Percentiles rank a stretch among this genome's conserved stretches.
phyloP scores from a whole-genome alignment of 768 basidiomycete genomes.

The Trametes elegans region DNA sequence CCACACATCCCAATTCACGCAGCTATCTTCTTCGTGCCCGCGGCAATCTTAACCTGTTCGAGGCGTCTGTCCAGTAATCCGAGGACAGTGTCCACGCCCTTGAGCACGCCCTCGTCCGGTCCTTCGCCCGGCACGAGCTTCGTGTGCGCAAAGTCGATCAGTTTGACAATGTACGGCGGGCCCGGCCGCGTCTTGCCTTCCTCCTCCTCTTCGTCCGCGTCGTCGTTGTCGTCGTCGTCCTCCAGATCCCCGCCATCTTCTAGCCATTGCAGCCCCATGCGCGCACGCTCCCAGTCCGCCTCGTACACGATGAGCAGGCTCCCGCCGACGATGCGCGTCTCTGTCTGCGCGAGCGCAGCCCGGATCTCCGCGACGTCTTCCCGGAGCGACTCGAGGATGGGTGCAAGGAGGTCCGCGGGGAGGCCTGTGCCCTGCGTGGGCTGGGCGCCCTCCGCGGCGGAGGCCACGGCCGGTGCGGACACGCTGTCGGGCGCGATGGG shows the following conservation, averaged over 20 bases:
- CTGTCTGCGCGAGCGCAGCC: conserved; percentile 45
- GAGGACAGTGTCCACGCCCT: conserved; percentile 68
- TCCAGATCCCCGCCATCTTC: no score
- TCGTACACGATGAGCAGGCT: conserved; percentile 85
- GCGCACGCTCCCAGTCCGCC: conserved; percentile 46
- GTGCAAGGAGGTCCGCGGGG: conserved; percentile 49
- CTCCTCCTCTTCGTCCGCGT: conserved; percentile 29
- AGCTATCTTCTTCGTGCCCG: neutral
- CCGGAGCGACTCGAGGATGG: conserved; percentile 55
- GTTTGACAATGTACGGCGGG: conserved; percentile 60
- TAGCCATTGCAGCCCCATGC: conserved; percentile 35
- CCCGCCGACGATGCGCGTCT: conserved; percentile 80
- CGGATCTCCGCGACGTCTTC: conserved; percentile 52
- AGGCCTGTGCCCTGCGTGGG: conserved; percentile 46
- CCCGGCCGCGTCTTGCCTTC: conserved; percentile 32
- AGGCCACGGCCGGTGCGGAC: conserved; percentile 2
- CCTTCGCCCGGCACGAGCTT: conserved; percentile 64
- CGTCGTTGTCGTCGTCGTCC: conserved; percentile 35
- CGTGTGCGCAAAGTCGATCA: conserved; percentile 97
- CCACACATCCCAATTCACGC: neutral
- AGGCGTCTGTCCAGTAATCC: conserved; percentile 58
- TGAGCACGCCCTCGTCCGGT: conserved; percentile 74
- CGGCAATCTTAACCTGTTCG: conserved; percentile 36
- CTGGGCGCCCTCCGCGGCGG: conserved; percentile 15
- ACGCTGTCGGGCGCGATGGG: conserved; percentile 35